These are phyloP conservation scores for Cladorrhinum sp. DNA, from an alignment of 2,329 filamentous ascomycete genomes.

Conservation along the genomic window DNA sequence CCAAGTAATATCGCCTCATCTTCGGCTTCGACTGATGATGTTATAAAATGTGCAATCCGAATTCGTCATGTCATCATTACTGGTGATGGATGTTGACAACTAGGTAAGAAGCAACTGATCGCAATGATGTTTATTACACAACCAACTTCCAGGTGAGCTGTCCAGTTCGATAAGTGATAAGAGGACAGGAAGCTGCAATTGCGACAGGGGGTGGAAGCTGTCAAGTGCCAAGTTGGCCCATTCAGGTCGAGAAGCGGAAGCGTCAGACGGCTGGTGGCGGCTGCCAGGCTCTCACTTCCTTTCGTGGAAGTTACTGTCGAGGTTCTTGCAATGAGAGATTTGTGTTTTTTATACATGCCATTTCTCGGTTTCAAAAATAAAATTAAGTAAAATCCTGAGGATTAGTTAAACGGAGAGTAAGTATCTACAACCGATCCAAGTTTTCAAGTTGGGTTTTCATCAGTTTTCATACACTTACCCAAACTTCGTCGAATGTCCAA, in stretches of 20 bases:
- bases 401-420: too few relatives aligned
- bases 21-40: conserved; percentile 30
- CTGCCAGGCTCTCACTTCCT: not conserved
- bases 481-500: not conserved
- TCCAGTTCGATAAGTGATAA: conserved; percentile 3
- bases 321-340: not conserved
- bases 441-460: too few relatives aligned
- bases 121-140: not conserved
- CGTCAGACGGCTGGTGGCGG: not conserved
- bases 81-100: not conserved
- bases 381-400: too few relatives aligned
- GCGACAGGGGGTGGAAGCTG: conserved; percentile 6
- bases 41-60: conserved; percentile 1
- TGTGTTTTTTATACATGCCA: not conserved
- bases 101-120: not conserved
- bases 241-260: not conserved
- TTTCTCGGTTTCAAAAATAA: too few relatives aligned
- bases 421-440: too few relatives aligned
- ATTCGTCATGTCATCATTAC: conserved; percentile 28
- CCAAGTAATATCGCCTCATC: conserved; percentile 42
- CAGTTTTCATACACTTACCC: too few relatives aligned
- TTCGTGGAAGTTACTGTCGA: not conserved
- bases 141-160: conserved; percentile 4
- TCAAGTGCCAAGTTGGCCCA: not conserved
- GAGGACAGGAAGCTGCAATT: not conserved